phyloP scores from a whole-genome alignment of 2,329 filamentous ascomycete species.

The Fusarium sterilihyphosum region DNA sequence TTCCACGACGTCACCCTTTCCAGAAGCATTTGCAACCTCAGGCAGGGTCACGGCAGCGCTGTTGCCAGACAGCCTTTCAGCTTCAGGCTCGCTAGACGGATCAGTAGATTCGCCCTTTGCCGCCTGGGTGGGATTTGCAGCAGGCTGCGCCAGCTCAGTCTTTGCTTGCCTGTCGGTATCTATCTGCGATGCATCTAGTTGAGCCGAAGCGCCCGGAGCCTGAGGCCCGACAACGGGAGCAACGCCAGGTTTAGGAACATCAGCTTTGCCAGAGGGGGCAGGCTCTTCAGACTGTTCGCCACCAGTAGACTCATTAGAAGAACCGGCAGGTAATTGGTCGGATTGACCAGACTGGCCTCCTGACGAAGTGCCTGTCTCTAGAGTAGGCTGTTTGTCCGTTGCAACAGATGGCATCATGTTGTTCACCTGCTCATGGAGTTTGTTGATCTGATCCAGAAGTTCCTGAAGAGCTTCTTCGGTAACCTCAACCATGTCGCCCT shows the following conservation, averaged over 20 bases:
- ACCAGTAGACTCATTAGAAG: constrained; percentile 2
- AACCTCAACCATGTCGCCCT: constrained; percentile 40
- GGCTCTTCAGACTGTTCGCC: background rate
- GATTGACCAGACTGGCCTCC: constrained; percentile 20
- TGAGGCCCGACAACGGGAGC: background rate
- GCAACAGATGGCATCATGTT: constrained; percentile 38
- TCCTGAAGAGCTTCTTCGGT: constrained; percentile 36
- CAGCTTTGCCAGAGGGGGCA: background rate
- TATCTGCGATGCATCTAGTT: background rate
- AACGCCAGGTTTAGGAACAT: background rate
- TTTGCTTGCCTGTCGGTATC: constrained; percentile 1
- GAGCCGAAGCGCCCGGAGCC: background rate
- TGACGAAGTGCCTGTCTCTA: constrained; percentile 9
- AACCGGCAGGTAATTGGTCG: constrained; percentile 9
- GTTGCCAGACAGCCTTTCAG: background rate
- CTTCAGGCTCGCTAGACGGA: background rate
- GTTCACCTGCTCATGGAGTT: constrained; percentile 43
- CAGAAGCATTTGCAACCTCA: background rate
- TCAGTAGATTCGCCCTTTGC: background rate
- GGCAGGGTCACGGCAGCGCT: background rate
- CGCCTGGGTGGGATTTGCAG: background rate
- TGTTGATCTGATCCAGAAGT: constrained; percentile 44
- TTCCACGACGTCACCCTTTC: background rate
- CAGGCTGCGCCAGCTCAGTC: background rate
- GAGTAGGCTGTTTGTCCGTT: constrained; percentile 6